Conservation (phyloP, 2,329 filamentous ascomycete species). For the Bipolaris bicolor region DNA sequence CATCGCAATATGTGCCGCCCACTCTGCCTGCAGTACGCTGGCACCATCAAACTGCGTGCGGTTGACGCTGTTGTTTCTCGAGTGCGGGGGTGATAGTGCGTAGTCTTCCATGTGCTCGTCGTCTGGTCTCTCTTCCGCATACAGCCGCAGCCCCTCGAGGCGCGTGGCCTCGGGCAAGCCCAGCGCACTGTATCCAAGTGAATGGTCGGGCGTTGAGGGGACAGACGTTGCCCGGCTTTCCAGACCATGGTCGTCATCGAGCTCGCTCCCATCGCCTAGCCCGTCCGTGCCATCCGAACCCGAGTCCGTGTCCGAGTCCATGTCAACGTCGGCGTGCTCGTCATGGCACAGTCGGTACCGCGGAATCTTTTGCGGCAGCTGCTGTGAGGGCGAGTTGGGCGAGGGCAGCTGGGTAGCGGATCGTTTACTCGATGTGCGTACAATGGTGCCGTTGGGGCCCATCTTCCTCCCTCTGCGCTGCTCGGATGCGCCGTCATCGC, state of each 20-base stretch:
- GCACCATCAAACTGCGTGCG: constrained; percentile 20
- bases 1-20: constrained; percentile 25
- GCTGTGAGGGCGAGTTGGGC: constrained; percentile 42
- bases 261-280: constrained; percentile 22
- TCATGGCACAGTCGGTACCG: constrained; percentile 31
- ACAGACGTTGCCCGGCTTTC: constrained; percentile 29
- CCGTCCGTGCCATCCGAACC: constrained; percentile 29
- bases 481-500: constrained; percentile 24
- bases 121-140: constrained; percentile 18
- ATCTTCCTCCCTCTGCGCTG: constrained; percentile 37
- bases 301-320: constrained; percentile 31
- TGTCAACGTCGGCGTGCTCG: constrained; percentile 17
- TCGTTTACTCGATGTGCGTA: constrained; percentile 44
- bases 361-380: constrained; percentile 46
- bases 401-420: constrained; percentile 47
- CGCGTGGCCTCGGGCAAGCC: constrained; percentile 30
- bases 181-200: constrained; percentile 21
- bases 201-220: constrained; percentile 31
- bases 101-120: constrained; percentile 40
- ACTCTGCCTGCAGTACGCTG: constrained; percentile 25
- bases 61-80: constrained; percentile 31
- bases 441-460: constrained; percentile 30
- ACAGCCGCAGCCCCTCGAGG: constrained; percentile 27
- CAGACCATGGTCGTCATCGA: constrained; percentile 27
- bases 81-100: constrained; percentile 35